Evolutionary conservation across 2,329 filamentous ascomycete species (phyloP).

Genomic region (Microsporum canis): DNA sequence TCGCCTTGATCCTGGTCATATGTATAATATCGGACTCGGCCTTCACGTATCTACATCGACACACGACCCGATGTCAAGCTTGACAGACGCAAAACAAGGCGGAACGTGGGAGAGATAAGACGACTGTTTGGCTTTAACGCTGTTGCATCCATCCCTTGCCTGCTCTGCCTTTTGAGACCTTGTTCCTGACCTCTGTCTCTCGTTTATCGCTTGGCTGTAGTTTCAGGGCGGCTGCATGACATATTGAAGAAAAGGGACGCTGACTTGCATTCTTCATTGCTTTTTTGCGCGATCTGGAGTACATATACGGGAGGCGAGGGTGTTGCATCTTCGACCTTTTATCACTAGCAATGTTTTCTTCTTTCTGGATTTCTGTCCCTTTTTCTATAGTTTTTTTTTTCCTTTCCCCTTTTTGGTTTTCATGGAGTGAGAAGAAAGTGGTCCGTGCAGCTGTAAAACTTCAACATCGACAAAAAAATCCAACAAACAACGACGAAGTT

Average conservation of each 20-base stretch:
- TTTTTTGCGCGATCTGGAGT: constrained; percentile 3
- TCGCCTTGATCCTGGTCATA: background rate
- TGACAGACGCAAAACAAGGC: background rate
- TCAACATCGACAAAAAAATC: background rate
- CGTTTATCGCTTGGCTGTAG: background rate
- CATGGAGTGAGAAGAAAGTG: background rate
- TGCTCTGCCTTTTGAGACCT: background rate
- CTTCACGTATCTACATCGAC: background rate
- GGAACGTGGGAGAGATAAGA: constrained; percentile 1
- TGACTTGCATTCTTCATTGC: background rate
- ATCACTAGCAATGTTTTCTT: background rate
- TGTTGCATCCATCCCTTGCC: background rate
- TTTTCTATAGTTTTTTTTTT: background rate
- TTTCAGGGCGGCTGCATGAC: constrained; percentile 1
- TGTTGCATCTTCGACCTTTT: background rate
- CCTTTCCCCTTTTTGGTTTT: background rate
- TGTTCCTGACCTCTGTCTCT: background rate
- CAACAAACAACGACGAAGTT: background rate
- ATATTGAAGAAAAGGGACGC: background rate
- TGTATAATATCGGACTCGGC: background rate
- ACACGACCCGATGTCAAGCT: background rate
- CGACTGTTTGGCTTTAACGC: background rate
- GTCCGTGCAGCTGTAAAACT: background rate
- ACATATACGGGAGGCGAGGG: constrained; percentile 1
- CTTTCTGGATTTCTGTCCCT: background rate